A percentile compares a stretch with the other conserved stretches of the same genome.
phyloP scores from a whole-genome alignment of 2,329 filamentous ascomycete species.

The Verticillium alfalfae region DNA sequence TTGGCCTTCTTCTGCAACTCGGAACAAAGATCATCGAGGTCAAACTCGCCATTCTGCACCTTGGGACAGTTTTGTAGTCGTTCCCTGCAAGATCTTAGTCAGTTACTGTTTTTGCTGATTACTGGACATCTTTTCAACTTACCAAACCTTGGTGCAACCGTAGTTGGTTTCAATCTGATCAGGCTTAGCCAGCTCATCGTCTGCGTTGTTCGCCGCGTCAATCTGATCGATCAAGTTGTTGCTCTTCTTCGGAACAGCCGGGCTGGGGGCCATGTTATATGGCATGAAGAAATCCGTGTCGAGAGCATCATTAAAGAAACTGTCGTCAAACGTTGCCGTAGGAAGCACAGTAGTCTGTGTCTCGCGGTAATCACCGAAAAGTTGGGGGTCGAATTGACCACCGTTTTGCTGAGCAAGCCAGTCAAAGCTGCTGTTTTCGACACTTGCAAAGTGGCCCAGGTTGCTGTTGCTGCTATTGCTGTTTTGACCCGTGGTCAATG shows the following conservation, averaged over 20 bases:
- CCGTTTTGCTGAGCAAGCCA: slow-evolving; percentile 77
- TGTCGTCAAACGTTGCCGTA: slow-evolving; percentile 65
- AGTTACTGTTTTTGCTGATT: slow-evolving; percentile 20
- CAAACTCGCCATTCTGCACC: slow-evolving; percentile 85
- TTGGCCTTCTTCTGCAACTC: slow-evolving; percentile 94
- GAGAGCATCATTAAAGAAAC: slow-evolving; percentile 69
- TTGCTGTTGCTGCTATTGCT: background rate
- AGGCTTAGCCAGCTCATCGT: slow-evolving; percentile 55
- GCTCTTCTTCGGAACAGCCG: slow-evolving; percentile 46
- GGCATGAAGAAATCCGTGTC: slow-evolving; percentile 77
- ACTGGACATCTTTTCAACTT: slow-evolving; percentile 28
- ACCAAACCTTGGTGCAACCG: slow-evolving; percentile 92
- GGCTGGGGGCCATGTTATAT: slow-evolving; percentile 60
- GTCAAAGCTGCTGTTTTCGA: slow-evolving; percentile 56
- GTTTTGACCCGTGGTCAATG: slow-evolving; percentile 26
- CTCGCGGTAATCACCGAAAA: slow-evolving; percentile 91
- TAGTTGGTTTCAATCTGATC: slow-evolving; percentile 45
- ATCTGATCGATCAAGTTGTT: slow-evolving; percentile 74
- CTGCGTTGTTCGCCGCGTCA: slow-evolving; percentile 66
- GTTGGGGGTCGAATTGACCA: slow-evolving; percentile 81
- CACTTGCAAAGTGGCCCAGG: slow-evolving; percentile 21
- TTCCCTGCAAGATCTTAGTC: slow-evolving; percentile 59
- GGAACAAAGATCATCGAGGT: slow-evolving; percentile 86
- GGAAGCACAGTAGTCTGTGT: slow-evolving; percentile 74
- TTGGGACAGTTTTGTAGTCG: slow-evolving; percentile 81